A percentile compares a stretch with the other conserved stretches of the same genome.
Conservation (phyloP, 2,329 filamentous ascomycete genomes). For the Penicillium sp. region DNA sequence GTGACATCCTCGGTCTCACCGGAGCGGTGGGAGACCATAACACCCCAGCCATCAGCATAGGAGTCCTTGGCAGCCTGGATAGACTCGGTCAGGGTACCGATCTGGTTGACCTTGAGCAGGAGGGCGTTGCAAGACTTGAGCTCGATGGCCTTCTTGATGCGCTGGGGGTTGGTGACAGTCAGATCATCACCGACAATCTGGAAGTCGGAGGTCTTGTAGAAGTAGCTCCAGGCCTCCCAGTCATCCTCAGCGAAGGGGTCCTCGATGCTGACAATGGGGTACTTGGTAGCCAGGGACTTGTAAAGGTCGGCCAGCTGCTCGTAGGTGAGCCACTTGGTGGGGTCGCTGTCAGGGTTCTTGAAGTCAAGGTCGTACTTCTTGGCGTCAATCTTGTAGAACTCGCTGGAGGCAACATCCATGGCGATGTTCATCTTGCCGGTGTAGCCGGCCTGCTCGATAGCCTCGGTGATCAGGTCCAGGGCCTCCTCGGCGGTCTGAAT, state of each 20-base stretch:
- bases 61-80: conserved; percentile 99
- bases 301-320: conserved; percentile 94
- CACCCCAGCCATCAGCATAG: conserved; percentile 91
- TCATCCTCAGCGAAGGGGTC: conserved; percentile 99
- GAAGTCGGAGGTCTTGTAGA: conserved; percentile 98
- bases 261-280: conserved; percentile 98
- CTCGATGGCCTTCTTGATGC: conserved; percentile 99
- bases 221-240: conserved; percentile 99
- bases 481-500: conserved; percentile 97
- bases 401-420: conserved; percentile 98
- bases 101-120: conserved; percentile 99
- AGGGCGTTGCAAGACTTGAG: conserved; percentile 98
- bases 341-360: conserved; percentile 99
- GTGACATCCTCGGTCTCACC: conserved; percentile 99
- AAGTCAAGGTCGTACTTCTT: conserved; percentile 99
- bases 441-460: conserved; percentile 95
- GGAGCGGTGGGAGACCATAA: conserved; percentile 99
- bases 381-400: conserved; percentile 96
- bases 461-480: conserved; percentile 89
- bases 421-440: conserved; percentile 95
- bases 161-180: conserved; percentile 97
- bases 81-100: conserved; percentile 96
- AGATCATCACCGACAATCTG: conserved; percentile 98
- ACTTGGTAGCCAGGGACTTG: conserved; percentile 83
- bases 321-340: conserved; percentile 97